A percentile compares a stretch with the other conserved stretches of the same genome.
phyloP scores from a whole-genome alignment of 1,284 basidiomycete genomes.

The Microstroma glucosiphilum region DNA sequence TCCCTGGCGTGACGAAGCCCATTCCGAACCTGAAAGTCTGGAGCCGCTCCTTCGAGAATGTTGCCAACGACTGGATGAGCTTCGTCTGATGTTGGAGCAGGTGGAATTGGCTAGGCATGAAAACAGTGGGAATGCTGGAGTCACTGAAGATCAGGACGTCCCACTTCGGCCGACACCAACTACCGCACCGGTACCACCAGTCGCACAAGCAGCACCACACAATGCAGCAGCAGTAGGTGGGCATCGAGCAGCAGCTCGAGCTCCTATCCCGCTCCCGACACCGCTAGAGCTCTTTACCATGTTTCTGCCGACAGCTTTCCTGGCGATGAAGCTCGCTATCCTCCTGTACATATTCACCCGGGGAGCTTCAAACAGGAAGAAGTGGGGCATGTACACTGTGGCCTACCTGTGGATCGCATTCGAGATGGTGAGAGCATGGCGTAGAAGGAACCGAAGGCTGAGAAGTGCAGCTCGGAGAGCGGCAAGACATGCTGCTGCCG shows the following conservation, averaged over 20 bases:
- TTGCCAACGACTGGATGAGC: slow-evolving; percentile 13
- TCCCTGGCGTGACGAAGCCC: no score
- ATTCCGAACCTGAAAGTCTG: no score
- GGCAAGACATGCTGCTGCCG: slow-evolving; percentile 13
- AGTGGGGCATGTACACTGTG: slow-evolving; percentile 21
- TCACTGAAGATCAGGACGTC: not conserved
- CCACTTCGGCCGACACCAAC: slow-evolving; percentile 5
- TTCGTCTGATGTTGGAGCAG: slow-evolving; percentile 10
- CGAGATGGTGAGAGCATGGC: slow-evolving; percentile 23
- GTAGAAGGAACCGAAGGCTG: slow-evolving; percentile 17
- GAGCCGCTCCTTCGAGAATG: no score
- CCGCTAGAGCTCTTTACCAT: slow-evolving; percentile 19
- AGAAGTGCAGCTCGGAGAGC: slow-evolving; percentile 4
- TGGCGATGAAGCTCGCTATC: slow-evolving; percentile 26
- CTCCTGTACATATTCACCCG: slow-evolving; percentile 26
- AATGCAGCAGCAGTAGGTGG: slow-evolving; percentile 23
- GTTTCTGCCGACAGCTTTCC: slow-evolving; percentile 24
- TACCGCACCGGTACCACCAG: not conserved
- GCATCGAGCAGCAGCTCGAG: slow-evolving; percentile 12
- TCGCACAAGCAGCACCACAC: slow-evolving; percentile 10
- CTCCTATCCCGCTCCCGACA: slow-evolving; percentile 10
- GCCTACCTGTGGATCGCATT: slow-evolving; percentile 21
- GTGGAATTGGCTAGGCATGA: not conserved
- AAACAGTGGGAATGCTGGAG: not conserved
- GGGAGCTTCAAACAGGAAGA: slow-evolving; percentile 20